Evolutionary conservation across 306 rosid species (phyloP), one percentile per base, ranked within the genome.

Genomic region (Vigna trinervia): DNA sequence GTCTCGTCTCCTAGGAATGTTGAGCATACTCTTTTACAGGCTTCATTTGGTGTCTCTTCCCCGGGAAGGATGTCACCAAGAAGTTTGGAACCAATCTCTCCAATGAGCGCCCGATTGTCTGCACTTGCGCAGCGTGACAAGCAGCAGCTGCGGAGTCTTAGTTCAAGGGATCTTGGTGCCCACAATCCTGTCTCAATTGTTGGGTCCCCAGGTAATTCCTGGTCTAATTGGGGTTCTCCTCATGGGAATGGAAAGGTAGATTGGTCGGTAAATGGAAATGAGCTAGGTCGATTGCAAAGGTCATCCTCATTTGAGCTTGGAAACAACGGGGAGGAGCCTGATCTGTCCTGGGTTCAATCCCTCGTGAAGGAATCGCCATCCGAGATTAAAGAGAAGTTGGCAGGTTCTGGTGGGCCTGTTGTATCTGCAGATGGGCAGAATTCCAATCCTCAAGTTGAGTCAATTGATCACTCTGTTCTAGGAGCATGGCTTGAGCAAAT

Each of bases 401-500:
- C 84, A 0, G 84, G 81, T 70, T 51, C 83, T 38, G 86, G 93
- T 38, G 86, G 93, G 22, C 79, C 85, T 54, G 62, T 85, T 3
- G 81, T 89, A 75, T 80, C 96, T 69, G 83, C 88, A 63, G 92
- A 85, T 79, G 88, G 79, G 64, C 72, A 52, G 36, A 93, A 80
- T 80, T 69, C 97, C 64, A 88, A 82, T 58, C 71, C 93, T 73
- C 93, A 87, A 79, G 47, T 46, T 41, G 97, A 93, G 19, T 81
- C 92, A 13, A 26, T 76, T 69, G 98, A 93, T 87, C 91, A 89
- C 77, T 86, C 97, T 20, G 97, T 89, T 64, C 56, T 93, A 56
- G 98, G 91, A 80, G 93, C 97, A 46, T 91, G 96, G 98, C 89
- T 93, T 34, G 98, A 93, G 88, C 93, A 93, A 85, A 88, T 93